Evolutionary conservation across 768 basidiomycete species (phyloP), one percentile per base, ranked within the genome.

Genomic region (Boletus pseudopeckii): DNA sequence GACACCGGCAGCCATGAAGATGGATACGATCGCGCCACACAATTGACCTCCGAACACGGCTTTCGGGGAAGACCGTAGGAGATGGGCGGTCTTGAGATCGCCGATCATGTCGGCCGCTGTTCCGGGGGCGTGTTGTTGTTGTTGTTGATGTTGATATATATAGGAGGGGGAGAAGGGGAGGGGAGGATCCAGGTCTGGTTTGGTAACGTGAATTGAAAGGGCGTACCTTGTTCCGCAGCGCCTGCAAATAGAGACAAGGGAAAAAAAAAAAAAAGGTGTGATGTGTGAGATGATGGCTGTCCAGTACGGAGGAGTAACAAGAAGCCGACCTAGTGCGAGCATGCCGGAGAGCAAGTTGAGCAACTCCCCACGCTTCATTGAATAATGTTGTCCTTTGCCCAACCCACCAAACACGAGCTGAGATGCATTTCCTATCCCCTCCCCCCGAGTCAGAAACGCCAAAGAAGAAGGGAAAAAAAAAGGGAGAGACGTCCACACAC

Each of bases 1-100:
- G 53, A 85, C 65, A 15, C 83, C 83, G 6, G 75, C 74, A 50
- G 74, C 75, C 66, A 85, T 71, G 75, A 86, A 85, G 33, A 84
- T 72, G 20, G 85, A 77, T 45, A 84, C 80, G 51, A 82, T 71
- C 20, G 83, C 73, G 48, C 84, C 84, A 55, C 71, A 74, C 4
- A 84, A 69, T 67, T 84, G 83, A 24, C 80, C 82, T 55, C 81
- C 71, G 62, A 85, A 85, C 69, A 85, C 80, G 66, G 81, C 80
- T 51, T 70, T 76, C 37, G 84, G 84, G 59, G 83, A 85, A 13
- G 83, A 79, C 47, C 84, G 74, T 24, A 85, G 76, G 53, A 86
- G 80, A 65, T 84, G 84, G 55, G 82, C 82, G n/a, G 85, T 82
- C 71, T 86, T 85, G 60, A 86, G 66, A 64, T 86, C 85, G 52